Evolutionary conservation across 139 green algal species (phyloP), one percentile per base, ranked within the genome.

Genomic region (Diplosphaera chodatii): DNA sequence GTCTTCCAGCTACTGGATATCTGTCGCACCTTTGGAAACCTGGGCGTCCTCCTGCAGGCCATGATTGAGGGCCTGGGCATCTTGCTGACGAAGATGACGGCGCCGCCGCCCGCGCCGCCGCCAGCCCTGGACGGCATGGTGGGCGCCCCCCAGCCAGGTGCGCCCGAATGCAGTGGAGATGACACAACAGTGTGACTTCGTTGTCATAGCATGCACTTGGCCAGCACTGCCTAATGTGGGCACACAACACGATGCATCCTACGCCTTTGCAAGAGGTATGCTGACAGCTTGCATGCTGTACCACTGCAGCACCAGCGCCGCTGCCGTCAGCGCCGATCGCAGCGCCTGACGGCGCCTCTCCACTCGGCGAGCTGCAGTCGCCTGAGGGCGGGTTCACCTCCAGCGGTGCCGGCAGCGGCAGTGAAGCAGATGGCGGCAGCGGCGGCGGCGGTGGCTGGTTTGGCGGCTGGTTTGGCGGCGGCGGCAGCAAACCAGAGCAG

Each of bases 1-100:
- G n/a, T n/a, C n/a, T n/a, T n/a, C n/a, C n/a, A n/a, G n/a, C n/a
- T n/a, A n/a, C n/a, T n/a, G n/a, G n/a, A n/a, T n/a, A n/a, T n/a
- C n/a, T n/a, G n/a, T n/a, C n/a, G n/a, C n/a, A n/a, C n/a, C n/a
- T n/a, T n/a, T n/a, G n/a, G n/a, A n/a, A n/a, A n/a, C n/a, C n/a
- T n/a, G n/a, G n/a, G n/a, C n/a, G n/a, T n/a, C n/a, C n/a, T n/a
- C n/a, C 32, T 32, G 32, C 83, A 93, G 82, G 95, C 89, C 15
- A 84, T 99, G 76, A 99, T 99, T 69, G 96, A 99, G 78, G 96
- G 96, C 0, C 74, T 98, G 40, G 90, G 90, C 29, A 97, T 99
- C 73, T 84, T 95, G n/a, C 83, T 99, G 37, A 94, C 83, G 13
- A 87, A 91, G 37, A 86, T 96, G 59, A 92, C 88, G 1, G 87